Conservation (phyloP, 257 asterid genomes). For the Petrea volubilis region DNA sequence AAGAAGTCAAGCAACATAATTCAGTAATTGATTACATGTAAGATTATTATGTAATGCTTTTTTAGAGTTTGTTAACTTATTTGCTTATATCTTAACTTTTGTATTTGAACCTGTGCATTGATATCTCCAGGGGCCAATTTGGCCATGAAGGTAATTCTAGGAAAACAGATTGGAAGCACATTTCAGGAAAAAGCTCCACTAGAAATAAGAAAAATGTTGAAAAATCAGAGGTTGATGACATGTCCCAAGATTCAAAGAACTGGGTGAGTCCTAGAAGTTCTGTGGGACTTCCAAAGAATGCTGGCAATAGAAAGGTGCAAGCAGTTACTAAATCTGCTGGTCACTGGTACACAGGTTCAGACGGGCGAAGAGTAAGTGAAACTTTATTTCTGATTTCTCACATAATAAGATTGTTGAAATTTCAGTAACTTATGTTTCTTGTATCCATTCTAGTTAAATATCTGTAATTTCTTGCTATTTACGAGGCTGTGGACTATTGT, state of each 20-base stretch:
- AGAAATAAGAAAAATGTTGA: slow-evolving; percentile 46
- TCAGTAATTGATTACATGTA: slow-evolving; percentile 81
- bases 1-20: slow-evolving; percentile 42
- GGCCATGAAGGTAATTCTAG: slow-evolving; percentile 43
- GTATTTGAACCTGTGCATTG: slow-evolving; percentile 5
- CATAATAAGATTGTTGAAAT: slow-evolving; percentile 3
- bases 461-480: not conserved
- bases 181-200: slow-evolving; percentile 39
- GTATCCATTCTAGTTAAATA: not conserved
- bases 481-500: too few species aligned
- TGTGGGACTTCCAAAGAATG: slow-evolving; percentile 54
- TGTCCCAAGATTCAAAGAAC: slow-evolving; percentile 45
- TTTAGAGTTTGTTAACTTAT: not conserved
- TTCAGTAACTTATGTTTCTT: not conserved
- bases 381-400: slow-evolving; percentile 11
- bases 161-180: slow-evolving; percentile 27
- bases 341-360: slow-evolving; percentile 67
- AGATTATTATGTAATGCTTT: not conserved
- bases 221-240: slow-evolving; percentile 33
- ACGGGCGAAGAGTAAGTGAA: slow-evolving; percentile 76
- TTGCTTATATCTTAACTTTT: not conserved
- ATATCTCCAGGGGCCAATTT: slow-evolving; percentile 73
- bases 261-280: slow-evolving; percentile 76
- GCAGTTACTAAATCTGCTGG: slow-evolving; percentile 72
- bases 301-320: slow-evolving; percentile 80